These are phyloP conservation scores for Suillus subluteus DNA, from an alignment of 768 basidiomycete species.

Conservation along the genomic window DNA sequence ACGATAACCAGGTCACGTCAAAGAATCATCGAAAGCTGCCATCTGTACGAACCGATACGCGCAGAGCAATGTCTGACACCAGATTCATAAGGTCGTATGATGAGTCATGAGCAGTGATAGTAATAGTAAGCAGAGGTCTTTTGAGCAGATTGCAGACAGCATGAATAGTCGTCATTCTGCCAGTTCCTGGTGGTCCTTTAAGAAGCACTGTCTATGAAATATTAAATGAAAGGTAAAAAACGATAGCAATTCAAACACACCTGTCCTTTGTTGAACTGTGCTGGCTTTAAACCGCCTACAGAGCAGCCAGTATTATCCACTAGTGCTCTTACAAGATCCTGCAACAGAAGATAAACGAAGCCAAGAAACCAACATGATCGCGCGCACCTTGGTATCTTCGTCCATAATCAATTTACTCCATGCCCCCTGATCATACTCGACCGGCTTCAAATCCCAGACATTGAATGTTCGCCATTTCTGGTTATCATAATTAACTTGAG, in stretches of 20 bases:
- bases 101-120: background rate
- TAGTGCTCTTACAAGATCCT: slow-evolving; percentile 1
- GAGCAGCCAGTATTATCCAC: slow-evolving; percentile 4
- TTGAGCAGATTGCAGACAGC: slow-evolving; percentile 2
- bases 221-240: background rate
- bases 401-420: background rate
- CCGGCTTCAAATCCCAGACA: slow-evolving; percentile 1
- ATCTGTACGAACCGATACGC: background rate
- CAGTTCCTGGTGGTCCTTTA: slow-evolving; percentile 3
- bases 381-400: background rate
- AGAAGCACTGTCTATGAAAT: background rate
- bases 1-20: background rate
- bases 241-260: background rate
- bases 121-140: slow-evolving; percentile 1
- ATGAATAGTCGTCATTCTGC: slow-evolving; percentile 1
- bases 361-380: background rate
- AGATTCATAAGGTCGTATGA: background rate
- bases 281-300: background rate
- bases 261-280: background rate
- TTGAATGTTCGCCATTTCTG: slow-evolving; percentile 1
- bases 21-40: background rate
- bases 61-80: background rate
- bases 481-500: background rate
- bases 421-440: background rate
- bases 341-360: background rate